Percentiles rank a stretch among this genome's conserved stretches.
These are phyloP conservation scores for Komagataella phaffii DNA, from an alignment of 805 yeast genomes.

Conservation along the genomic window DNA sequence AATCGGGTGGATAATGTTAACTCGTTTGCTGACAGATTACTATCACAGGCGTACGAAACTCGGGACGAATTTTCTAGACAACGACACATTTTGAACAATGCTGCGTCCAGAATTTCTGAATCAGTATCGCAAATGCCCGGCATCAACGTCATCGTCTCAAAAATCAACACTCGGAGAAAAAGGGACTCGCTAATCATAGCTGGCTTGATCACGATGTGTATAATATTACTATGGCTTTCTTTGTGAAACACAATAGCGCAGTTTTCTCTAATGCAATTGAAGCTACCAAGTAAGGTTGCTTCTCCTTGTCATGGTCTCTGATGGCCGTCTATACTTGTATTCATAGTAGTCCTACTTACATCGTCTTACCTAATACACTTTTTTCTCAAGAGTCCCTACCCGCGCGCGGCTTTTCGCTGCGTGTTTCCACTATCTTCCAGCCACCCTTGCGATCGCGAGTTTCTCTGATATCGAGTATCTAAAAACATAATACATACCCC, in stretches of 20 bases:
- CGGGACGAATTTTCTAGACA: slow-evolving; percentile 76
- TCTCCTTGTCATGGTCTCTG: not conserved
- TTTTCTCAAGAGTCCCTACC: not conserved
- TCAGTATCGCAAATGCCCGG: slow-evolving; percentile 73
- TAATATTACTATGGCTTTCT: slow-evolving; percentile 39
- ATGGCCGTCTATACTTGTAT: not conserved
- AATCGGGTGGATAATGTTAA: slow-evolving; percentile 62
- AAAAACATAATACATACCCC: not conserved
- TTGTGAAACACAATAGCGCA: not conserved
- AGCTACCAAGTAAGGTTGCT: no score
- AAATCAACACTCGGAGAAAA: slow-evolving; percentile 79
- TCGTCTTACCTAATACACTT: not conserved
- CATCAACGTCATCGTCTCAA: slow-evolving; percentile 54
- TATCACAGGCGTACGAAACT: slow-evolving; percentile 80
- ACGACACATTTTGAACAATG: slow-evolving; percentile 44
- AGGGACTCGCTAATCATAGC: slow-evolving; percentile 83
- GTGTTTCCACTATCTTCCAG: not conserved
- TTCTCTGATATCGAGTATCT: not conserved
- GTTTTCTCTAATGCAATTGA: not conserved
- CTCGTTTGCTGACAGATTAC: slow-evolving; percentile 61
- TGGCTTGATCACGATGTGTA: slow-evolving; percentile 55
- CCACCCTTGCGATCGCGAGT: not conserved
- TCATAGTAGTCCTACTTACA: not conserved
- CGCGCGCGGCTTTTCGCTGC: not conserved
- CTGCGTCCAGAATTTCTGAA: slow-evolving; percentile 48